Conservation (phyloP, 768 basidiomycete genomes). For the Boletales sp. region DNA sequence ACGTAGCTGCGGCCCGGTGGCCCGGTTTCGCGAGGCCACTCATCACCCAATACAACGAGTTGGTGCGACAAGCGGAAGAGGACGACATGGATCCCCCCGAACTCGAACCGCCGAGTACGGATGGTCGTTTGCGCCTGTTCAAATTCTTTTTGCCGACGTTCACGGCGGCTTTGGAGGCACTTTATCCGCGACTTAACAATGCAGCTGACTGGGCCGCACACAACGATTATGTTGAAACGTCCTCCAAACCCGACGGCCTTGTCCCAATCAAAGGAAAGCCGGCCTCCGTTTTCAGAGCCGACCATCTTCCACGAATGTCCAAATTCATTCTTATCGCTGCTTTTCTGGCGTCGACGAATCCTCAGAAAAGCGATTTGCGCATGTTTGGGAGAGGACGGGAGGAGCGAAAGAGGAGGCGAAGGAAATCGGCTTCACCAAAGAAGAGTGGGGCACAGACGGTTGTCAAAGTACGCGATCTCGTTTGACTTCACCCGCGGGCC, state of each 20-base stretch:
- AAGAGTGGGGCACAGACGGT: slow-evolving; percentile 38
- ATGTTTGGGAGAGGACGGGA: slow-evolving; percentile 78
- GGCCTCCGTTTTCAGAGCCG: slow-evolving; percentile 18
- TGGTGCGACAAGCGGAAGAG: slow-evolving; percentile 19
- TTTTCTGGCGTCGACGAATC: slow-evolving; percentile 84
- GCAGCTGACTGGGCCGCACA: slow-evolving; percentile 58
- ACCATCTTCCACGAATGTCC: slow-evolving; percentile 58
- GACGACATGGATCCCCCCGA: slow-evolving; percentile 22
- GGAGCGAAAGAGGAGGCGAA: slow-evolving; percentile 57
- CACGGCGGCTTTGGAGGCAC: slow-evolving; percentile 56
- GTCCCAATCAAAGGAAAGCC: slow-evolving; percentile 3
- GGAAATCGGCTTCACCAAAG: slow-evolving; percentile 36
- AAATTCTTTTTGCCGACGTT: slow-evolving; percentile 62
- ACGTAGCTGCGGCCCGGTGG: slow-evolving; percentile 78
- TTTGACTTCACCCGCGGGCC: too few species aligned
- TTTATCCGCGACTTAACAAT: slow-evolving; percentile 66
- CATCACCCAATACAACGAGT: slow-evolving; percentile 42
- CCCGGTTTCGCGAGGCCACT: slow-evolving; percentile 74
- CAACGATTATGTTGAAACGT: slow-evolving; percentile 41
- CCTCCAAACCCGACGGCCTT: slow-evolving; percentile 1
- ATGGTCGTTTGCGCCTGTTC: slow-evolving; percentile 63
- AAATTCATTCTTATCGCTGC: slow-evolving; percentile 75
- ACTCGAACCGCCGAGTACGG: slow-evolving; percentile 45
- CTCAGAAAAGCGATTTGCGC: slow-evolving; percentile 70
- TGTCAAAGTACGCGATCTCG: slow-evolving; percentile 38